Conservation (phyloP, 371 early-diverging fungal genomes). For the Funneliformis caledonium region DNA sequence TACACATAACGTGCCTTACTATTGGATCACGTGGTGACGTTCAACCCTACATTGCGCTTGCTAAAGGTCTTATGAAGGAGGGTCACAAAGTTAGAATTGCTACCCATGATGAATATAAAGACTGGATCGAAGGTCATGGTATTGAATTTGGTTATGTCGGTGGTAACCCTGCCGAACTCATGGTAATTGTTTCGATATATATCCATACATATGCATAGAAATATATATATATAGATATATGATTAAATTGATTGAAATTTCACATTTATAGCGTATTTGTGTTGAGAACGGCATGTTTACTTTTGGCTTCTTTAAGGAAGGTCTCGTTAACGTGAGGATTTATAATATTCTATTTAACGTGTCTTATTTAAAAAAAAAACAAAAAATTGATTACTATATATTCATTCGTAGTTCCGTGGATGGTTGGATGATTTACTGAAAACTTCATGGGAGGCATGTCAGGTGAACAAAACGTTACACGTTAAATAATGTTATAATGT, state of each 20-base stretch:
- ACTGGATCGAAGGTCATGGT: constrained; percentile 76
- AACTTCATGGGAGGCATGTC: constrained; percentile 74
- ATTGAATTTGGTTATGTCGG: constrained; percentile 77
- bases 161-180: constrained; percentile 73
- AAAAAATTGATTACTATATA: not conserved
- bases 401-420: constrained; percentile 56
- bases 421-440: constrained; percentile 78
- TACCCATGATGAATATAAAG: constrained; percentile 75
- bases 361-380: not conserved
- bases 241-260: not conserved
- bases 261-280: constrained; percentile 54
- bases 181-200: constrained; percentile 44
- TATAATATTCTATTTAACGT: too few relatives aligned
- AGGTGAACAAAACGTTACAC: constrained; percentile 40
- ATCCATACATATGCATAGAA: not conserved
- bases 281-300: constrained; percentile 81
- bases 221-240: not conserved
- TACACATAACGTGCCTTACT: constrained; percentile 80
- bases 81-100: constrained; percentile 80
- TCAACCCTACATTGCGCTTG: constrained; percentile 78
- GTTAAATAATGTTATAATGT: not conserved
- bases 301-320: constrained; percentile 71
- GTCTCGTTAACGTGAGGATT: constrained; percentile 49
- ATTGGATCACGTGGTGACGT: constrained; percentile 91
- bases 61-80: constrained; percentile 72